Base-by-base conservation (phyloP, 2,329 filamentous ascomycete genomes). In the Blastomyces emzantsi region DNA sequence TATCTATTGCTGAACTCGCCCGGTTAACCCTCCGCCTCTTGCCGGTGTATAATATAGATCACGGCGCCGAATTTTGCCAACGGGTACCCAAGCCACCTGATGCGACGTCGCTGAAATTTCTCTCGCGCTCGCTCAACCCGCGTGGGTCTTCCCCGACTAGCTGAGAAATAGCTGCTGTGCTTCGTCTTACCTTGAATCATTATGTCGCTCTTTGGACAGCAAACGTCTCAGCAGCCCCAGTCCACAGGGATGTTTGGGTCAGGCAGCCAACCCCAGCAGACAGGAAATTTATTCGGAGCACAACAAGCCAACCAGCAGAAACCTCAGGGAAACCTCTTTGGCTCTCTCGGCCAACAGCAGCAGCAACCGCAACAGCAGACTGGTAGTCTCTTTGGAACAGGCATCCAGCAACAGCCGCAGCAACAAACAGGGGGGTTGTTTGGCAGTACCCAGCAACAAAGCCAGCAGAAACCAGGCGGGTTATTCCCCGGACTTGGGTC, bases 401-500 rank as follows among this genome's bases (percentile, higher is more conserved):
- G 60, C 45, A 63, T 61, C 13, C 67, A 69, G 60, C 68, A 67
- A 41, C 66, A 68, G 39, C 69, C 68, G 51, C 59, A 69, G 43
- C 63, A 66, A 41, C 64, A 66, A 58, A 45, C 63, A 9, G 65
- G 66, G 25, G 61, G 69, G 4, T 22, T 72, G 19, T 72, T 72
- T 64, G 67, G 67, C 22, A 13, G 61, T 49, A 60, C 63, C 7
- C 68, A 70, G 60, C 69, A 68, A 63, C 66, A 70, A 52, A 76
- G 73, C 65, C 76, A 72, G 65, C 77, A 75, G 62, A 74, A 75
- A 63, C 70, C 72, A 36, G 71, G 71, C 41, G 74, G 75, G 43
- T 45, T 80, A 4, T 81, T 82, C 64, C 78, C 77, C 47, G 73
- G 66, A 47, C 63, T 71, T 13, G 71, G 67, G 47, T 64, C 67